Evolutionary conservation across 345 rosid species (phyloP).

Genomic region (Fremontodendron californicum): DNA sequence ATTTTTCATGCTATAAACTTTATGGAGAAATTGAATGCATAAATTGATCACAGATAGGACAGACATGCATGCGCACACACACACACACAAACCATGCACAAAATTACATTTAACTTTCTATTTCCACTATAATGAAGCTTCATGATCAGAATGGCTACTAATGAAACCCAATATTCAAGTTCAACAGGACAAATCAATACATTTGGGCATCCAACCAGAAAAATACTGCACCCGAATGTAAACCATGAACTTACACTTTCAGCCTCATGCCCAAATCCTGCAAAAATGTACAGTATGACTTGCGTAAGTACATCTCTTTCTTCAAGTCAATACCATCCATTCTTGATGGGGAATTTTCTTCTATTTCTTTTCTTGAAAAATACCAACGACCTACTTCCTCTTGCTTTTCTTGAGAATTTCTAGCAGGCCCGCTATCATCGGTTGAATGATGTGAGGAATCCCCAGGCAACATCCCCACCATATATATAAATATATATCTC

Average conservation of each 20-base stretch:
- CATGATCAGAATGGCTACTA: too few species aligned
- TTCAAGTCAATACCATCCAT: too few species aligned
- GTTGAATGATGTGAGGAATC: slow-evolving; percentile 42
- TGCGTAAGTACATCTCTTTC: slow-evolving; percentile 81
- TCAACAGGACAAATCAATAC: background rate
- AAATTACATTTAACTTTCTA: background rate
- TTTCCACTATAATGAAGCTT: too few species aligned
- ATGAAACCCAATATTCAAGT: too few species aligned
- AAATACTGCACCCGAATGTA: background rate
- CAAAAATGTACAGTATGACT: slow-evolving; percentile 91
- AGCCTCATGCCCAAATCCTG: slow-evolving; percentile 96
- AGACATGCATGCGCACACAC: background rate
- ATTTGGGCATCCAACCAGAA: background rate
- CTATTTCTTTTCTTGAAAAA: too few species aligned
- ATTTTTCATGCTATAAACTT: background rate
- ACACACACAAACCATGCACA: background rate
- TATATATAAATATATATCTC: slow-evolving; percentile 13
- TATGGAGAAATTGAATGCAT: background rate
- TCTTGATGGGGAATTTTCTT: too few species aligned
- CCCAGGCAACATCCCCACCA: slow-evolving; percentile 46
- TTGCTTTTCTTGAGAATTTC: slow-evolving; percentile 42
- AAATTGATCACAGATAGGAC: background rate
- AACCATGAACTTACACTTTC: slow-evolving; percentile 68
- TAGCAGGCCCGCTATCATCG: slow-evolving; percentile 38
- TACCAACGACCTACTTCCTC: too few species aligned